A percentile compares a stretch with the other conserved stretches of the same genome.
Conservation (phyloP, 2,329 filamentous ascomycete species). For the Talaromyces sp. region DNA sequence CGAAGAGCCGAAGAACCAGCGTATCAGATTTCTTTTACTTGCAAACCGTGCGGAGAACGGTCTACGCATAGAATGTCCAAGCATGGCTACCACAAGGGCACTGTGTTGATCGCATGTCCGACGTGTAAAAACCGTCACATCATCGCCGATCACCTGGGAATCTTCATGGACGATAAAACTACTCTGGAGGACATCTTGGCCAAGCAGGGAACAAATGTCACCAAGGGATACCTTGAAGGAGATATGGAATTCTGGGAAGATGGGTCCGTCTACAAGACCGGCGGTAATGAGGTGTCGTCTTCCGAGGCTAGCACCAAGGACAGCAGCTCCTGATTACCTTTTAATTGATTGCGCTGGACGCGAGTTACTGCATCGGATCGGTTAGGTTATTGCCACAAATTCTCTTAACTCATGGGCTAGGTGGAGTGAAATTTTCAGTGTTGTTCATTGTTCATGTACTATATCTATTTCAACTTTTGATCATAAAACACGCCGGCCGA, state of each 20-base stretch:
- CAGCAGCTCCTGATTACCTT: background rate
- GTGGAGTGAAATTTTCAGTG: background rate
- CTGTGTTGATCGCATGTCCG: slow-evolving; percentile 83
- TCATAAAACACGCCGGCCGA: background rate
- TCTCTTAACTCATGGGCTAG: background rate
- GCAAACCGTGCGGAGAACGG: slow-evolving; percentile 72
- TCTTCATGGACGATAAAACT: slow-evolving; percentile 41
- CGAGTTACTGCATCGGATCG: background rate
- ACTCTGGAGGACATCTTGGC: slow-evolving; percentile 40
- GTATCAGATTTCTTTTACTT: slow-evolving; percentile 89
- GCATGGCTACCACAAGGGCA: slow-evolving; percentile 90
- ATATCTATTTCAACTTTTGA: background rate
- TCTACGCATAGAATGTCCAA: slow-evolving; percentile 86
- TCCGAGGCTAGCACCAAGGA: background rate
- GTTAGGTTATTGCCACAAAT: background rate
- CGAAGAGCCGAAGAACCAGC: slow-evolving; percentile 53
- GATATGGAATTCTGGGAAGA: slow-evolving; percentile 92
- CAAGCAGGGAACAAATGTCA: slow-evolving; percentile 59
- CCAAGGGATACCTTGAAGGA: slow-evolving; percentile 74
- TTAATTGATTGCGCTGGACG: background rate
- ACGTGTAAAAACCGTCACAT: slow-evolving; percentile 80
- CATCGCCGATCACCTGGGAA: slow-evolving; percentile 81
- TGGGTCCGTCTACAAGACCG: slow-evolving; percentile 41
- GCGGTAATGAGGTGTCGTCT: slow-evolving; percentile 14
- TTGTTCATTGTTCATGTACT: background rate